phyloP scores from a whole-genome alignment of 1,284 basidiomycete species.

The Pterulicium gracile region DNA sequence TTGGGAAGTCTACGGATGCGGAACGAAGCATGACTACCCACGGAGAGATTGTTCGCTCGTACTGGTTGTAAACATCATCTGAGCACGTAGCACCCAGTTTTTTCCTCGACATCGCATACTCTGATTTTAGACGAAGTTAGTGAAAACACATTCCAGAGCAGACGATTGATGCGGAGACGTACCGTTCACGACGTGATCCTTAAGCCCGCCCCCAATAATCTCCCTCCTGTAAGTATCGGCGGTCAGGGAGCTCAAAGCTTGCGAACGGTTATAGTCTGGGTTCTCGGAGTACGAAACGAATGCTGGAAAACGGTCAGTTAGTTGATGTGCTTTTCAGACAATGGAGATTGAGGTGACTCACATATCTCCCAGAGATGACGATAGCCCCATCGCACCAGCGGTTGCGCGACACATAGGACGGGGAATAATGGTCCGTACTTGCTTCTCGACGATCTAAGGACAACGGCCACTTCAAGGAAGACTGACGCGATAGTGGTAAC shows the following conservation, averaged over 20 bases:
- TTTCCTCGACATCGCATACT: not conserved
- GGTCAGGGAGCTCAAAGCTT: not conserved
- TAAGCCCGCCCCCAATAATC: not conserved
- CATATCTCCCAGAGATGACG: not conserved
- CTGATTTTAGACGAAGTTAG: too few species aligned
- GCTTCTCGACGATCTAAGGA: not conserved
- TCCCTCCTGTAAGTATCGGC: not conserved
- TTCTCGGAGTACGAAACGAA: not conserved
- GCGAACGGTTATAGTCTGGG: not conserved
- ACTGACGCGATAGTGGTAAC: not conserved
- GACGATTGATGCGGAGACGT: too few species aligned
- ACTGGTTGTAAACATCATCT: conserved; percentile 9
- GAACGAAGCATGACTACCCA: conserved; percentile 11
- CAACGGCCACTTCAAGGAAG: not conserved
- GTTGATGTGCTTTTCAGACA: not conserved
- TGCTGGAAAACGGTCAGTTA: not conserved
- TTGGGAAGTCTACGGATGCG: conserved; percentile 19
- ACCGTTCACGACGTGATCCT: too few species aligned
- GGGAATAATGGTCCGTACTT: not conserved
- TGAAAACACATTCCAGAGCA: too few species aligned
- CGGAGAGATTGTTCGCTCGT: conserved; percentile 8
- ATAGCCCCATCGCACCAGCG: not conserved
- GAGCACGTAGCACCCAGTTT: not conserved
- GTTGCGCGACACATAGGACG: not conserved
- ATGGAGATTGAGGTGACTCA: not conserved